Evolutionary conservation across 129 eudicot species (phyloP), one percentile per base, ranked within the genome.

Genomic region (Chrysanthemum lavandulifolium): DNA sequence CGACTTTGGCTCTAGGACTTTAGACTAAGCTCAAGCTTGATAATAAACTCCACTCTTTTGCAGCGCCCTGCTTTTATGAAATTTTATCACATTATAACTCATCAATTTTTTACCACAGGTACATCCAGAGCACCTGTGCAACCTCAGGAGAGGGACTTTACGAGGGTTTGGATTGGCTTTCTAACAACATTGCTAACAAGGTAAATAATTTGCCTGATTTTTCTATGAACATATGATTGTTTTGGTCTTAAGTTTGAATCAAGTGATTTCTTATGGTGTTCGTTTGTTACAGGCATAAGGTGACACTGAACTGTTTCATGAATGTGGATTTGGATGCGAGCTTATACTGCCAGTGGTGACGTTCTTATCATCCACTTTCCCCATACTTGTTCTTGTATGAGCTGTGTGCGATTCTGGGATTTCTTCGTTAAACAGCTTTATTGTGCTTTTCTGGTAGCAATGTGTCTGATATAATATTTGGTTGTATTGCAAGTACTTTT

Each of bases 61-160:
- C 45, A 23, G 25, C 0, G 45, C 45, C 33, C n/a, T 40, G 19
- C 54, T 43, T 56, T 13, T 36, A 33, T 43, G 7, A 19, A 40
- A 43, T 15, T 48, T 6, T 3, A 13, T 78, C 51, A 21, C 14
- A 18, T 33, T 53, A 50, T 27, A 62, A 43, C 40, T 72, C 29
- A 9, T 27, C 9, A n/a, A 10, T 19, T 54, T 13, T n/a, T 64
- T 45, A 64, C 56, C 12, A 12, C 33, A 78, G 82, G 82, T 78
- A 78, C 78, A 78, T 80, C 64, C 84, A 80, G 84, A 80, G 84
- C 73, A 75, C 84, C 18, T 80, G 84, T 68, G 84, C 84, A 48
- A 80, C 80, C 45, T 76, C 81, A 1, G 80, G 84, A 61, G 84
- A 80, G 72, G 84, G 84, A 61, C 84, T 80, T 60, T 80, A 80